Conservation (phyloP, 2,329 filamentous ascomycete species). For the Fusarium foetens region DNA sequence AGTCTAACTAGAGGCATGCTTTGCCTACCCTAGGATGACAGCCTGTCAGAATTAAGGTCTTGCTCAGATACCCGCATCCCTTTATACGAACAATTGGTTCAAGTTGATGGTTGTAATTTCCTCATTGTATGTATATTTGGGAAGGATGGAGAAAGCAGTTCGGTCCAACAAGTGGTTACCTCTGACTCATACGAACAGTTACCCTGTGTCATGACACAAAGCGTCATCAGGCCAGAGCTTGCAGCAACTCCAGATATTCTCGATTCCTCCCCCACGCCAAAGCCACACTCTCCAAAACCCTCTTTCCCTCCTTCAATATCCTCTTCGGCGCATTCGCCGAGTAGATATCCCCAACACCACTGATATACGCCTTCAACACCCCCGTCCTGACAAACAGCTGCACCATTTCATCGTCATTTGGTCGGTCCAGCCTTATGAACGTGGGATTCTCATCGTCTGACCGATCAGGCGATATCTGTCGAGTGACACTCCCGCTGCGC, state of each 20-base stretch:
- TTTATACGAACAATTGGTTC: too few species aligned
- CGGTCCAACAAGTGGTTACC: neutral
- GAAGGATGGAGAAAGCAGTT: too few species aligned
- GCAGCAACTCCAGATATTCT: constrained; percentile 7
- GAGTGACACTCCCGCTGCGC: constrained; percentile 7
- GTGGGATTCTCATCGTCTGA: constrained; percentile 41
- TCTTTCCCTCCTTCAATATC: constrained; percentile 38
- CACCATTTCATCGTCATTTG: constrained; percentile 67
- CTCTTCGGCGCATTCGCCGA: constrained; percentile 21
- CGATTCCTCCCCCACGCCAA: constrained; percentile 33
- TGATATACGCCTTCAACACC: constrained; percentile 60
- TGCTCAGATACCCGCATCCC: too few species aligned
- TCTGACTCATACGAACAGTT: neutral
- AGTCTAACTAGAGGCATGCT: too few species aligned
- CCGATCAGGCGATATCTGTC: constrained; percentile 2
- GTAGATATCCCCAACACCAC: constrained; percentile 62
- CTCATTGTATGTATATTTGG: too few species aligned
- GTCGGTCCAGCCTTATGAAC: constrained; percentile 64
- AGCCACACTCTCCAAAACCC: constrained; percentile 24
- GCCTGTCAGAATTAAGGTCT: too few species aligned
- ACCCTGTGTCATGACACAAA: neutral
- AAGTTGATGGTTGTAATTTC: too few species aligned
- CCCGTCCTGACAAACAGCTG: constrained; percentile 65
- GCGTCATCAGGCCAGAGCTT: neutral
- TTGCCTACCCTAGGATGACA: too few species aligned